A percentile compares a stretch with the other conserved stretches of the same genome.
phyloP scores from a whole-genome alignment of 2,329 filamentous ascomycete genomes.

The Verticillium klebahnii region DNA sequence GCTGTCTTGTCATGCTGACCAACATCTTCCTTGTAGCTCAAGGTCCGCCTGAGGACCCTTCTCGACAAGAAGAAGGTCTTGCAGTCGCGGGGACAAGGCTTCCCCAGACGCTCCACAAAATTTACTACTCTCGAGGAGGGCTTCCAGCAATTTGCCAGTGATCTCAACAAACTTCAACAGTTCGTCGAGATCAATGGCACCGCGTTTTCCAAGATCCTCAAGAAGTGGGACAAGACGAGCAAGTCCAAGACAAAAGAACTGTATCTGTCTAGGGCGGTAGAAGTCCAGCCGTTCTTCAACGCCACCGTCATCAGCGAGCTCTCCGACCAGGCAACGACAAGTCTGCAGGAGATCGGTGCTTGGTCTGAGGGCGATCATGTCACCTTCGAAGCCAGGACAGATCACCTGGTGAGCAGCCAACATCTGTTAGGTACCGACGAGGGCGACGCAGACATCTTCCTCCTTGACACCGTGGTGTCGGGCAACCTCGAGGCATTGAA shows the following conservation, averaged over 20 bases:
- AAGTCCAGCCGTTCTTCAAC: constrained; percentile 98
- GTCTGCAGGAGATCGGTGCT: constrained; percentile 86
- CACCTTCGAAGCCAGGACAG: constrained; percentile 62
- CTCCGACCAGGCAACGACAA: constrained; percentile 96
- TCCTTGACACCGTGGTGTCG: constrained; percentile 80
- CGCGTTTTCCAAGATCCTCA: constrained; percentile 96
- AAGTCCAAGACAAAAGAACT: constrained; percentile 98
- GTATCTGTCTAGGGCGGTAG: constrained; percentile 90
- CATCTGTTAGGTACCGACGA: constrained; percentile 73
- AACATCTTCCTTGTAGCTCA: constrained; percentile 58
- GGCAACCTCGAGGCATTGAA: constrained; percentile 74
- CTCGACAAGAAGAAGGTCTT: constrained; percentile 93
- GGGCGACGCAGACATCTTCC: constrained; percentile 80
- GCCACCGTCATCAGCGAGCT: constrained; percentile 93
- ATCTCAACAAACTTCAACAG: constrained; percentile 95
- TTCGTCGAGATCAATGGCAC: constrained; percentile 98
- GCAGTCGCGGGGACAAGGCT: constrained; percentile 69
- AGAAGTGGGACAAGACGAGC: constrained; percentile 99
- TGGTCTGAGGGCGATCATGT: constrained; percentile 97
- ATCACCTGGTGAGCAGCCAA: constrained; percentile 62
- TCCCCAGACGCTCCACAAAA: constrained; percentile 84
- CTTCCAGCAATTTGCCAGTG: constrained; percentile 94
- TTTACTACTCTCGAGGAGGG: constrained; percentile 95
- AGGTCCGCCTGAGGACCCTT: constrained; percentile 85
- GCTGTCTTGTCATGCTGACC: background rate